Base-by-base conservation (phyloP, 352 stramenopile genomes). In the Pythium biforme region DNA sequence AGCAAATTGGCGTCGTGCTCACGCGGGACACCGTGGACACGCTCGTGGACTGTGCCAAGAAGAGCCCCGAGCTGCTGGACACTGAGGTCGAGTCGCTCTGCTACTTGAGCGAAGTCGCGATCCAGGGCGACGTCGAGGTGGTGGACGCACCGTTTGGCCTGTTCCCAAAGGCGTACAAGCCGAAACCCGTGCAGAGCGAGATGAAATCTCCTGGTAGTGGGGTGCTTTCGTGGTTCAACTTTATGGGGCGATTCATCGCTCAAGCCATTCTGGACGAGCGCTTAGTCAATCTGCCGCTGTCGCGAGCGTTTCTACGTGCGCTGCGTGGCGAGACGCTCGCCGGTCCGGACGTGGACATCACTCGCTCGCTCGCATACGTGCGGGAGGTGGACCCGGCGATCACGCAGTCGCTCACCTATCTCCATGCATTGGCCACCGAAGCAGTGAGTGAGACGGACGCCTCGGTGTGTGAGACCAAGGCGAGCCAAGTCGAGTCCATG, bases 191-290 rank as follows among this genome's bases (percentile, higher is more conserved):
- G 20, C 22, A 33, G 0, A 39, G 64, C 40, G 64, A 74, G 20
- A 71, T 76, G 46, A 1, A 37, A 37, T 8, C 31, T 11, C 31
- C 22, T 34, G 8, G 69, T 68, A 49, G 50, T 3, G 68, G 29
- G 27, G 72, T 77, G 25, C 34, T 88, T 12, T 54, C 69, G 26
- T 90, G 76, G 75, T 92, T 90, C 62, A 75, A 71, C n/a, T 92
- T 92, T 39, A 63, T 92, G 17, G 83, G 83, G 5, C 76, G 70
- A 1, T 87, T 92, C 51, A 73, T 92, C 2, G 79, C 74, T 0
- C 83, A 92, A 64, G 83, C 89, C 1, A 69, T 96, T 9, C 71
- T 95, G 27, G 89, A 97, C 70, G 84, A 93, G 22, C 80, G 89
- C 4, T 58, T 96, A 54, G 56, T 97, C 27, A 90, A 94, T 47